Evolutionary conservation across 768 basidiomycete genomes (phyloP).

Genomic region (Macrolepiota dolichaula): DNA sequence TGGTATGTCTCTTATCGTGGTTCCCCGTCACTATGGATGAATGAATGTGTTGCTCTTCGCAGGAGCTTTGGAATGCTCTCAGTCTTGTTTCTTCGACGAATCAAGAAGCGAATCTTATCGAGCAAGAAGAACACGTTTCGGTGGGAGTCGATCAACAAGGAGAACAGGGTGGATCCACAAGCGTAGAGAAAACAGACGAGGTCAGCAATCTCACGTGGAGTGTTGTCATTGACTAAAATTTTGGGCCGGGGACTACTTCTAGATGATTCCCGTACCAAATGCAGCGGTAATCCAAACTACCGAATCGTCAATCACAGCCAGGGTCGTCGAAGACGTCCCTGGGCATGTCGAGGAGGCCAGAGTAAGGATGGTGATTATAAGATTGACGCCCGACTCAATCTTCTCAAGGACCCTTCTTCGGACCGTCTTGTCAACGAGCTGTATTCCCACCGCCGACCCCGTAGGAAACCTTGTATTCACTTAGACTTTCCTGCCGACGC

Average conservation of each 20-base stretch:
- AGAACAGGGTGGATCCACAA: not conserved
- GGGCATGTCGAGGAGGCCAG: not conserved
- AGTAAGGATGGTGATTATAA: not conserved
- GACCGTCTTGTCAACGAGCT: not conserved
- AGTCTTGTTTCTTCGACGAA: not conserved
- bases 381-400: not conserved
- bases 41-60: not conserved
- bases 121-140: too few species aligned
- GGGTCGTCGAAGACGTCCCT: not conserved
- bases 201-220: not conserved
- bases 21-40: not conserved
- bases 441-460: not conserved
- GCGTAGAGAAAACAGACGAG: not conserved
- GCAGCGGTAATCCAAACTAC: not conserved
- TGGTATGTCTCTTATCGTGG: not conserved
- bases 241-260: not conserved
- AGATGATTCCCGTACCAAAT: not conserved
- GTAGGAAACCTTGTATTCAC: not conserved
- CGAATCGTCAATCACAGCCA: not conserved
- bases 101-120: not conserved
- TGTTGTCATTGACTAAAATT: not conserved
- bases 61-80: constrained; percentile 4
- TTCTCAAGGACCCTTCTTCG: not conserved
- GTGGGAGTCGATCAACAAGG: not conserved
- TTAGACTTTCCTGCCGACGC: not conserved